phyloP scores from a whole-genome alignment of 345 rosid genomes.

The Melastoma malabathricum region DNA sequence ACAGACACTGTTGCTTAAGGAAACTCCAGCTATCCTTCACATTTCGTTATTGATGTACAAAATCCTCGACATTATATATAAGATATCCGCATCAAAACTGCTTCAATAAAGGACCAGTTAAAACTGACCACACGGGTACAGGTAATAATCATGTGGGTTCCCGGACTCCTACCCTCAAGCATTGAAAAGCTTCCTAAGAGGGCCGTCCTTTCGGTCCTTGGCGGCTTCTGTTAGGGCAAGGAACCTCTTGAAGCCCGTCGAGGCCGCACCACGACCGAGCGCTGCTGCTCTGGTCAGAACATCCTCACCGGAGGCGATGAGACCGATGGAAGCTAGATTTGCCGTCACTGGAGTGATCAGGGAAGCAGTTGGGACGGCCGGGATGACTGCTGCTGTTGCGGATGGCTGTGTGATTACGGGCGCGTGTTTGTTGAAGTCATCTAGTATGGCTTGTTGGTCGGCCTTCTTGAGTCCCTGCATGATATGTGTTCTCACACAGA shows the following conservation, averaged over 20 bases:
- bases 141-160: no score
- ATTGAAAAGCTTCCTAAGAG: constrained; percentile 87
- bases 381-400: constrained; percentile 19
- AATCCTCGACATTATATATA: no score
- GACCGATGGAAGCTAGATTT: constrained; percentile 38
- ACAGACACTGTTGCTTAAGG: no score
- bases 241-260: constrained; percentile 94
- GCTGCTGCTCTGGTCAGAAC: constrained; percentile 95
- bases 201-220: constrained; percentile 92
- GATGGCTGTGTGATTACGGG: constrained; percentile 45
- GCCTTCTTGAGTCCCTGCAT: constrained; percentile 79
- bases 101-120: no score
- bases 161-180: constrained; percentile 17
- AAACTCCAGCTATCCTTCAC: no score
- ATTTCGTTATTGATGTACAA: no score
- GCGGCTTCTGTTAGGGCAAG: constrained; percentile 99
- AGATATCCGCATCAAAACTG: no score
- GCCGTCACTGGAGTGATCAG: constrained; percentile 18
- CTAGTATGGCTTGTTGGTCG: constrained; percentile 78
- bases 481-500: neutral
- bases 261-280: constrained; percentile 96
- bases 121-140: no score
- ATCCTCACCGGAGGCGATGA: constrained; percentile 79
- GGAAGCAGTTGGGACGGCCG: constrained; percentile 30
- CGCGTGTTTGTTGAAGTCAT: constrained; percentile 81